Percentiles rank a stretch among this genome's conserved stretches.
Conservation (phyloP, 2,329 filamentous ascomycete genomes). For the Domatiomyces catenatus region DNA sequence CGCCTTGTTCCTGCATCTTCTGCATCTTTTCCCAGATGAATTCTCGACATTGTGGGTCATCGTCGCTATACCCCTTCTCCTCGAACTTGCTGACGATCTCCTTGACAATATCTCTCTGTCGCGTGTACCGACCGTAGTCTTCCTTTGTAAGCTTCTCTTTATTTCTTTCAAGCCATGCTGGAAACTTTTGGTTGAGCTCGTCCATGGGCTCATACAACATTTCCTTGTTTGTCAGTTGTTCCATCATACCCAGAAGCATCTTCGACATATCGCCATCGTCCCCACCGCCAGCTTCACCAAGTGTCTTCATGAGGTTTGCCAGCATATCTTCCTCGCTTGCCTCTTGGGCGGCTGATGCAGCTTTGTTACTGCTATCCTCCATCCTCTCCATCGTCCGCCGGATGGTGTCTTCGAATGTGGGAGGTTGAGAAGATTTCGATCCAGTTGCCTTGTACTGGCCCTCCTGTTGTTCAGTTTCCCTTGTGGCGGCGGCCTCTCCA, state of each 20-base stretch:
- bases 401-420: slow-evolving; percentile 74
- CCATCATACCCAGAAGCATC: slow-evolving; percentile 96
- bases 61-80: slow-evolving; percentile 62
- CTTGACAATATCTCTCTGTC: slow-evolving; percentile 61
- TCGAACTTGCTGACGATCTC: slow-evolving; percentile 89
- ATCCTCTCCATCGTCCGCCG: slow-evolving; percentile 90
- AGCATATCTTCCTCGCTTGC: slow-evolving; percentile 64
- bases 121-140: slow-evolving; percentile 64
- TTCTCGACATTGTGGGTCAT: slow-evolving; percentile 64
- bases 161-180: slow-evolving; percentile 73
- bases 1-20: slow-evolving; percentile 96
- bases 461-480: slow-evolving; percentile 18
- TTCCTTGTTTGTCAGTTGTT: slow-evolving; percentile 95
- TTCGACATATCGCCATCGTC: slow-evolving; percentile 65
- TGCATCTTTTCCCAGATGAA: slow-evolving; percentile 98
- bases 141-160: slow-evolving; percentile 45
- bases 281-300: slow-evolving; percentile 48
- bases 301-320: slow-evolving; percentile 80
- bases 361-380: slow-evolving; percentile 74
- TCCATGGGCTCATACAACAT: slow-evolving; percentile 99
- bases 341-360: slow-evolving; percentile 49
- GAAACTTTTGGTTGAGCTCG: slow-evolving; percentile 85
- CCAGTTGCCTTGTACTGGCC: background rate
- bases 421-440: slow-evolving; percentile 5
- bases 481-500: slow-evolving; percentile 8